A percentile compares a stretch with the other conserved stretches of the same genome.
Conservation (phyloP, 495 filamentous ascomycete species). For the Aeminium ludgeri region DNA sequence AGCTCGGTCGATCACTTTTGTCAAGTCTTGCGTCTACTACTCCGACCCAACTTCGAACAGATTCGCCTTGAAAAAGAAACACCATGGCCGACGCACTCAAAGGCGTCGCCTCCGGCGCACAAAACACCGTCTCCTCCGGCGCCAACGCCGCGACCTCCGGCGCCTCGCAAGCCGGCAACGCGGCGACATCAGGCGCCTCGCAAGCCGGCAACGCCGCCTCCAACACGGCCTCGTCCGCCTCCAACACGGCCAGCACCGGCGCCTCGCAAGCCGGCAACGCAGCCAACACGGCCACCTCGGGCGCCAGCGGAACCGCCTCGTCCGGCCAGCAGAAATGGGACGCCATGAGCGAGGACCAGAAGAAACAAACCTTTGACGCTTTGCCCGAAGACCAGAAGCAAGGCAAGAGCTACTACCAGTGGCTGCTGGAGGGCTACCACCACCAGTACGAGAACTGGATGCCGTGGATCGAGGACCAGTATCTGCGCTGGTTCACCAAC, state of each 20-base stretch:
- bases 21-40: too few species aligned
- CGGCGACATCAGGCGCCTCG: background rate
- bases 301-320: too few species aligned
- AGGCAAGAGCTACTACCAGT: slow-evolving; percentile 26
- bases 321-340: slow-evolving; percentile 13
- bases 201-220: background rate
- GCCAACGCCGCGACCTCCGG: background rate
- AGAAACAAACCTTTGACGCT: slow-evolving; percentile 15
- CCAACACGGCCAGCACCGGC: background rate
- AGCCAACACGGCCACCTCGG: background rate
- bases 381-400: slow-evolving; percentile 16
- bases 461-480: slow-evolving; percentile 58
- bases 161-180: background rate
- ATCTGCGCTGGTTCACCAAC: slow-evolving; percentile 50
- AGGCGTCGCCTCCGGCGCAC: background rate
- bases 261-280: background rate
- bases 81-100: slow-evolving; percentile 1
- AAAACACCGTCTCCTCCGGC: background rate
- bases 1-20: too few species aligned
- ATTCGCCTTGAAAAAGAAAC: too few species aligned
- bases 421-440: slow-evolving; percentile 42
- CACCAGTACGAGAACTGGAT: slow-evolving; percentile 55
- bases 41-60: too few species aligned
- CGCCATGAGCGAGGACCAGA: slow-evolving; percentile 17
- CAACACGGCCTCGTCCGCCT: background rate